Evolutionary conservation across 1,139 yeast genomes (phyloP), one percentile per base, ranked within the genome.

Genomic region (Hyphopichia khmerensis): DNA sequence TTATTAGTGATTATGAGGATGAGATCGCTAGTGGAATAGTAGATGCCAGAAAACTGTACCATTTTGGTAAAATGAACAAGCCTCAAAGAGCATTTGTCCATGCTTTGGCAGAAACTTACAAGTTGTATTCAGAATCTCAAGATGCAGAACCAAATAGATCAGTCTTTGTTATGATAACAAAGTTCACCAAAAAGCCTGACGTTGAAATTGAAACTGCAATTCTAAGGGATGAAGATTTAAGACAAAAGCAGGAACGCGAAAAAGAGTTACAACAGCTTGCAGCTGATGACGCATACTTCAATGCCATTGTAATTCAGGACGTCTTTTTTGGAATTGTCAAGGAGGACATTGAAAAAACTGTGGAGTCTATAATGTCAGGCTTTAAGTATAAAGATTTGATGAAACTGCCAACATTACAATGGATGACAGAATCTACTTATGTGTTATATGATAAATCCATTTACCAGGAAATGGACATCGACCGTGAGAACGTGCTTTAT

Each of bases 71-170:
- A 14, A 88, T 90, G 95, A 71, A 67, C 40, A 59, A 72, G 9
- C 77, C 82, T 8, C 93, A 88, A 57, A 72, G 96, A 39, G 72
- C 71, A 50, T 88, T 88, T 56, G 65, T 90, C 16, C 93, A 84
- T 53, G 81, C 80, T 44, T 57, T 90, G 36, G 84, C 91, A 0
- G 77, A 72, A 29, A 63, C 79, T 0, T 88, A 72, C 57, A 69
- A 74, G 8, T 56, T 89, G 14, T 81, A 79, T 52, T 72, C 86
- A 0, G 90, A 87, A 54, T 79, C 93, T 1, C 91, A 87, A 51
- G 96, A 88, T 58, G 78, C 78, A 2, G 96, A 88, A 49, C 96
- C 96, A 0, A 73, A 80, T 43, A 64, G 96, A 48, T 79, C 84
- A 13, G 91, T 88, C 0, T 84, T 79, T 47, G 71, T 89, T 13